Conservation (phyloP, 164 flowering plant genomes). For the Warburgia ugandensis region DNA sequence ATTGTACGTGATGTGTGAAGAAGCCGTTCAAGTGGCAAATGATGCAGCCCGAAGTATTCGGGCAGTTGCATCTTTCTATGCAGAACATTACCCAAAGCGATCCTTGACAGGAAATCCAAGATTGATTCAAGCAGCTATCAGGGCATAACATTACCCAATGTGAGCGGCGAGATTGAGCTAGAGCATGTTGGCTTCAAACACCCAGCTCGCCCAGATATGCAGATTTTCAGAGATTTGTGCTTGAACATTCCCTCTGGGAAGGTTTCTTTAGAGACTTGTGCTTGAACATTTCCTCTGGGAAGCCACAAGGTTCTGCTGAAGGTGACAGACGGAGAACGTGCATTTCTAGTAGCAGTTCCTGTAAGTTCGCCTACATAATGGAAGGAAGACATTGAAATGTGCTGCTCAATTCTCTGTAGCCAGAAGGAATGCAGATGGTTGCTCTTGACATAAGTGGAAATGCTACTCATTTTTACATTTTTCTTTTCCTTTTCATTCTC, state of each 20-base stretch:
- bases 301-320: too few relatives aligned
- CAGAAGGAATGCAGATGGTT: too few relatives aligned
- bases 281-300: slow-evolving; percentile 31
- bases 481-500: too few relatives aligned
- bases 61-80: slow-evolving; percentile 32
- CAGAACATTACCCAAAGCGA: too few relatives aligned
- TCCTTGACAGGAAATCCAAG: slow-evolving; percentile 37
- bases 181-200: slow-evolving; percentile 41
- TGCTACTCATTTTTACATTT: too few relatives aligned
- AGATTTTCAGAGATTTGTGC: slow-evolving; percentile 36
- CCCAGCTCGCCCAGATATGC: slow-evolving; percentile 42
- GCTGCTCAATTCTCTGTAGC: too few relatives aligned
- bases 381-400: too few relatives aligned
- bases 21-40: slow-evolving; percentile 19
- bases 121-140: slow-evolving; percentile 39
- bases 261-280: slow-evolving; percentile 34
- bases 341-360: too few relatives aligned
- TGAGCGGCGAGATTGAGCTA: slow-evolving; percentile 42
- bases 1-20: slow-evolving; percentile 18
- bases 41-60: slow-evolving; percentile 18
- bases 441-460: too few relatives aligned
- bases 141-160: slow-evolving; percentile 26
- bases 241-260: slow-evolving; percentile 34
- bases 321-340: too few relatives aligned
- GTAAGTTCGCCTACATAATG: too few relatives aligned